phyloP scores from a whole-genome alignment of 129 eudicot genomes.

The Centaurea solstitialis region DNA sequence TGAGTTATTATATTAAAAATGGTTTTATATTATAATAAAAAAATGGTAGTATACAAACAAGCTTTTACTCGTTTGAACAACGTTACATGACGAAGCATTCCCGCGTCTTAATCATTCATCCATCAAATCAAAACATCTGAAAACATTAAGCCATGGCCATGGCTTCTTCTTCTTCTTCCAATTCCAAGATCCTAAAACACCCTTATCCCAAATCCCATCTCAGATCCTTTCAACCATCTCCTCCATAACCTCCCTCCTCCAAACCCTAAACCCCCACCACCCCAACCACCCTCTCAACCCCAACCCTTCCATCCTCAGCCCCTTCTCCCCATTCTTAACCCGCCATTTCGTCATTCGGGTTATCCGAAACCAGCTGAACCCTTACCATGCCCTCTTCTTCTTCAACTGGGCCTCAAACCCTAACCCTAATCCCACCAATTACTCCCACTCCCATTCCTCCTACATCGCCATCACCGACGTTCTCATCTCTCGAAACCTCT shows the following conservation, averaged over 20 bases:
- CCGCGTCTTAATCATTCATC: background rate
- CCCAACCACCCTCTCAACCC: conserved; percentile 46
- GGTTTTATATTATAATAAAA: too few relatives aligned
- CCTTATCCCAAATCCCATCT: conserved; percentile 23
- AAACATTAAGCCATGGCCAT: too few relatives aligned
- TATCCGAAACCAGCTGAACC: conserved; percentile 47
- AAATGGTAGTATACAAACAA: background rate
- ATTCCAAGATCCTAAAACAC: conserved; percentile 12
- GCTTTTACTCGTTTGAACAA: background rate
- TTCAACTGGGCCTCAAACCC: conserved; percentile 59
- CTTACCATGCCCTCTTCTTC: conserved; percentile 66
- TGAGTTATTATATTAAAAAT: too few relatives aligned
- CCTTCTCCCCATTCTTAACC: conserved; percentile 47
- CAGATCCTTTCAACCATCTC: conserved; percentile 27
- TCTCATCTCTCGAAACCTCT: conserved; percentile 32
- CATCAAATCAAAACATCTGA: background rate
- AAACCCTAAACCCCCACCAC: conserved; percentile 46
- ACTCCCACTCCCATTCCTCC: conserved; percentile 38
- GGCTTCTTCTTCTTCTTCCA: conserved; percentile 14
- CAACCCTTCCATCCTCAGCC: conserved; percentile 43
- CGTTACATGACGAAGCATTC: background rate
- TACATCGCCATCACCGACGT: conserved; percentile 62
- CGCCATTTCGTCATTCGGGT: conserved; percentile 43
- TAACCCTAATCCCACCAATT: conserved; percentile 46
- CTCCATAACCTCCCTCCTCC: conserved; percentile 49